phyloP scores from a whole-genome alignment of 108 stramenopile species.

The Skeletonema marinoi region DNA sequence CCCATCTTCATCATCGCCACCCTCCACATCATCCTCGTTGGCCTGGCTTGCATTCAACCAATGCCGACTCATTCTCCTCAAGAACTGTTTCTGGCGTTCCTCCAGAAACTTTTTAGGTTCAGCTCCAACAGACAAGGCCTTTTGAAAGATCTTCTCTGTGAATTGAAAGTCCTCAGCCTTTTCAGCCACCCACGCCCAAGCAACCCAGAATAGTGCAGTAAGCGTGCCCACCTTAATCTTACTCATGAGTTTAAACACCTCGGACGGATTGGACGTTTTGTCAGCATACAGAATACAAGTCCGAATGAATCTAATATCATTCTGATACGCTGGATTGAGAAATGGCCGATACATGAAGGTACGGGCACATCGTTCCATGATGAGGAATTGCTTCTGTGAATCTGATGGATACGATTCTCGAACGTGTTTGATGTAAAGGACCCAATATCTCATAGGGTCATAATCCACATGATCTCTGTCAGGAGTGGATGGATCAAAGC shows the following conservation, averaged over 20 bases:
- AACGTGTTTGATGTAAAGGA: conserved; percentile 79
- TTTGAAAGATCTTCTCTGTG: conserved; percentile 53
- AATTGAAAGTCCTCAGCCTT: conserved; percentile 47
- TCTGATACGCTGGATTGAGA: conserved; percentile 50
- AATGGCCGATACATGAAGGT: conserved; percentile 54
- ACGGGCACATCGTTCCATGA: conserved; percentile 83
- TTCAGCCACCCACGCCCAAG: conserved; percentile 59
- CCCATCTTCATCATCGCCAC: conserved; percentile 51
- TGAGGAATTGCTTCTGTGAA: conserved; percentile 71
- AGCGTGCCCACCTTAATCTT: conserved; percentile 64
- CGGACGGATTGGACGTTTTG: conserved; percentile 61
- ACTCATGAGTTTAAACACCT: conserved; percentile 78
- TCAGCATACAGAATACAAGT: conserved; percentile 85
- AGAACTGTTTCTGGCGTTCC: conserved; percentile 78
- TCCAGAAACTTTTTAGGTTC: conserved; percentile 68
- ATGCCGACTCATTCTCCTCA: conserved; percentile 81
- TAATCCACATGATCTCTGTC: conserved; percentile 35
- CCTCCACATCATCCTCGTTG: conserved; percentile 37
- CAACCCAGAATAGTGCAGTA: conserved; percentile 66
- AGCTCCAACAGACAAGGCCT: conserved; percentile 72
- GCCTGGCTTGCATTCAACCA: conserved; percentile 65
- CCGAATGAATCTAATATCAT: conserved; percentile 78
- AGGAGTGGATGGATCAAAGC: conserved; percentile 22
- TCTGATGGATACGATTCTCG: conserved; percentile 73
- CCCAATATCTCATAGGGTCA: conserved; percentile 81